phyloP scores from a whole-genome alignment of 2,329 filamentous ascomycete genomes.

The Seiridium unicorne region DNA sequence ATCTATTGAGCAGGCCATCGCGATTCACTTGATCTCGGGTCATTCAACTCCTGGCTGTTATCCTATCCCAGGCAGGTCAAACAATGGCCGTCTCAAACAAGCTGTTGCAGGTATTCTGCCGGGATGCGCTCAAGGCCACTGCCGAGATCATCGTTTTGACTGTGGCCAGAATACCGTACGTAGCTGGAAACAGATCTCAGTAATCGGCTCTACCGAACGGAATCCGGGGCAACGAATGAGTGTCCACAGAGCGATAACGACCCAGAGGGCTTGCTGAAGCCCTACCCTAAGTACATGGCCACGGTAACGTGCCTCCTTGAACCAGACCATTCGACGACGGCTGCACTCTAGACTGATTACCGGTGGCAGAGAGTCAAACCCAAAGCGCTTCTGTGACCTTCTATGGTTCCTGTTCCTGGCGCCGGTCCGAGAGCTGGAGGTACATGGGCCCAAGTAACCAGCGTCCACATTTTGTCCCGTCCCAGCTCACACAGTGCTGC shows the following conservation, averaged over 20 bases:
- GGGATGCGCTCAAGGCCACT: neutral
- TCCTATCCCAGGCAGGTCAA: slow-evolving; percentile 4
- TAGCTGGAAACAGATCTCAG: neutral
- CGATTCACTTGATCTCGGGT: neutral
- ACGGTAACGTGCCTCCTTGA: no score
- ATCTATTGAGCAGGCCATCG: neutral
- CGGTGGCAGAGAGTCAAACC: neutral
- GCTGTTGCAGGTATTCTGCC: neutral
- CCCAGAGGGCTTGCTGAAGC: neutral
- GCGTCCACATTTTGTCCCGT: no score
- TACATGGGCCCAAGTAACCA: neutral
- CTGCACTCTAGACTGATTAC: neutral
- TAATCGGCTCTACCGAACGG: neutral
- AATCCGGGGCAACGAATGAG: neutral
- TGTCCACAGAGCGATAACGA: neutral
- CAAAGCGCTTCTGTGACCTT: neutral
- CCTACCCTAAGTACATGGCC: neutral
- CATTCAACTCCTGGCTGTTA: neutral
- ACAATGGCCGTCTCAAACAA: slow-evolving; percentile 6
- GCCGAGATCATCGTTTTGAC: neutral
- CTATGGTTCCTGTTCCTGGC: slow-evolving; percentile 6
- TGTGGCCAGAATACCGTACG: neutral
- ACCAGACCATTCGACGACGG: neutral
- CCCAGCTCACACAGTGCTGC: neutral
- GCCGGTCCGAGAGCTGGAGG: slow-evolving; percentile 2